Percentiles rank a stretch among this genome's conserved stretches.
phyloP scores from a whole-genome alignment of 805 yeast species.

The Saccharomycopsis amapae region DNA sequence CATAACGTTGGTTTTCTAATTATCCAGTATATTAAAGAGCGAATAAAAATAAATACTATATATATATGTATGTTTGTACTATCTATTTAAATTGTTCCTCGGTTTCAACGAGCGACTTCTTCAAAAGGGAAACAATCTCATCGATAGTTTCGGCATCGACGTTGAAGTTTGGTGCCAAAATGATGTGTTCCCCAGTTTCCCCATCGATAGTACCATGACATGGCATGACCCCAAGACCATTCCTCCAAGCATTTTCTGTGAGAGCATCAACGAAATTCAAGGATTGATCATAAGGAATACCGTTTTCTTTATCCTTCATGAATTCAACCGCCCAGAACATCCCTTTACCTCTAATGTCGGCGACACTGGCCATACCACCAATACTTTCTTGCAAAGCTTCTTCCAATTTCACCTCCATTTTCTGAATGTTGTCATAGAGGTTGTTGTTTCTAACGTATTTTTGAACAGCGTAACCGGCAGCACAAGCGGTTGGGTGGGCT shows the following conservation, averaged over 20 bases:
- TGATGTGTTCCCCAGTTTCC: slow-evolving; percentile 37
- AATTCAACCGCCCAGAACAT: slow-evolving; percentile 48
- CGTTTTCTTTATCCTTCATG: slow-evolving; percentile 39
- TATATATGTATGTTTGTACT: too few species aligned
- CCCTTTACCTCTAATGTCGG: slow-evolving; percentile 49
- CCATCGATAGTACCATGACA: slow-evolving; percentile 34
- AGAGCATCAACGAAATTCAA: slow-evolving; percentile 28
- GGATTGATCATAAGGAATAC: slow-evolving; percentile 35
- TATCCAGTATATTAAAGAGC: too few species aligned
- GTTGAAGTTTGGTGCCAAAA: slow-evolving; percentile 38
- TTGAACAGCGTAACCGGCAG: slow-evolving; percentile 40
- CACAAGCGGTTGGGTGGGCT: slow-evolving; percentile 38
- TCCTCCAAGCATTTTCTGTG: slow-evolving; percentile 30
- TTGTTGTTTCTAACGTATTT: slow-evolving; percentile 31
- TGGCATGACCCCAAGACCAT: slow-evolving; percentile 38
- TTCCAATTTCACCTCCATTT: slow-evolving; percentile 32
- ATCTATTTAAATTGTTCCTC: not conserved
- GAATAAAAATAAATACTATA: too few species aligned
- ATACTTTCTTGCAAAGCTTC: slow-evolving; percentile 24
- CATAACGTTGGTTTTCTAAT: too few species aligned
- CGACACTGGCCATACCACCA: slow-evolving; percentile 30
- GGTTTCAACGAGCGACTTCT: not conserved
- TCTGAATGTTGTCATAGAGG: slow-evolving; percentile 35
- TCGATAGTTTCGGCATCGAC: not conserved
- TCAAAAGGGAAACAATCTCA: not conserved